phyloP scores from a whole-genome alignment of 306 rosid genomes.

The Quercus aquifolioides region DNA sequence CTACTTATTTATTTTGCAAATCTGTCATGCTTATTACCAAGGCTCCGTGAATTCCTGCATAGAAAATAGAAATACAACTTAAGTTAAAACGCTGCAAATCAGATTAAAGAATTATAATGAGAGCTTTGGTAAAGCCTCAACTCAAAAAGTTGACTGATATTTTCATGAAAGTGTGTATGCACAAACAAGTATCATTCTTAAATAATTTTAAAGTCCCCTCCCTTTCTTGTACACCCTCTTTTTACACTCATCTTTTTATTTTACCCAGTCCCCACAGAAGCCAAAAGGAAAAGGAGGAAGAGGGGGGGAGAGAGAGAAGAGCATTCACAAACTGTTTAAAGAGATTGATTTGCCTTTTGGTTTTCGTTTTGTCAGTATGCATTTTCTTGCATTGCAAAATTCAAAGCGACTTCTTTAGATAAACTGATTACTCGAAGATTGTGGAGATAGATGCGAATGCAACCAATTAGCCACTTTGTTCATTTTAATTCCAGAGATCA shows the following conservation, averaged over 20 bases:
- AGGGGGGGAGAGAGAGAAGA: no score
- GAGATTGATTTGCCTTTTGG: no score
- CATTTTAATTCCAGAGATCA: no score
- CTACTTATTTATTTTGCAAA: slow-evolving; percentile 2
- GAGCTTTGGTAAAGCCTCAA: background rate
- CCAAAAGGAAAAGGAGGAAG: background rate
- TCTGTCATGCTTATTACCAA: background rate
- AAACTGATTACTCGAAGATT: no score
- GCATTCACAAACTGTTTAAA: background rate
- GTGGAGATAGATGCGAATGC: no score
- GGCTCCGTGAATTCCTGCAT: slow-evolving; percentile 6
- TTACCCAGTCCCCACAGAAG: background rate
- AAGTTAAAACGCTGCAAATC: background rate
- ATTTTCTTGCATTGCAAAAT: no score
- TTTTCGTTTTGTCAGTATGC: no score
- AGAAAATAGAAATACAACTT: background rate
- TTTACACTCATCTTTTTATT: background rate
- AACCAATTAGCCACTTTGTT: no score
- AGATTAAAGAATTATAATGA: background rate
- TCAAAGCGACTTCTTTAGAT: no score
- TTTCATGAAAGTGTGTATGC: background rate
- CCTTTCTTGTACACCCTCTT: background rate
- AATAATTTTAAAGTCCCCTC: background rate
- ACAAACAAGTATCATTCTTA: background rate
- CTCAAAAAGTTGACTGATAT: background rate